A percentile compares a stretch with the other conserved stretches of the same genome.
Evolutionary conservation across 2,329 filamentous ascomycete species (phyloP).

Genomic region (Penicillium sp.): DNA sequence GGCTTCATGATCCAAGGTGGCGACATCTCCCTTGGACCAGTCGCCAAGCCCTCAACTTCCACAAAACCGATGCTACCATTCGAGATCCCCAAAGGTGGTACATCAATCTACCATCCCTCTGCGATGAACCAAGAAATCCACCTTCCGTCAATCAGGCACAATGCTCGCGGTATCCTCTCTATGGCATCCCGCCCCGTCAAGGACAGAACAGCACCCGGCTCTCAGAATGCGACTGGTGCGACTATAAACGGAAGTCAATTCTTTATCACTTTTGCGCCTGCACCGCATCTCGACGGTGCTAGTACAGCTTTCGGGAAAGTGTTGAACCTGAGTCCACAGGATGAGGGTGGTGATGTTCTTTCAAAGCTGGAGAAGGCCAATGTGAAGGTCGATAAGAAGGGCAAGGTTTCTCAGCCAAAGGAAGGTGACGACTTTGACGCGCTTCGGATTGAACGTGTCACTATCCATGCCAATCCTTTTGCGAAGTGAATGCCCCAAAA

Average conservation of each 20-base stretch:
- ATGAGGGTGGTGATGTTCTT: slow-evolving; percentile 46
- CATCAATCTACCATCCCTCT: slow-evolving; percentile 53
- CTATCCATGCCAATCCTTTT: slow-evolving; percentile 65
- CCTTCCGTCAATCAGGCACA: slow-evolving; percentile 56
- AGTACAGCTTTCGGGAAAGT: slow-evolving; percentile 67
- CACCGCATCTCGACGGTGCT: slow-evolving; percentile 64
- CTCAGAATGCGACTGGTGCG: slow-evolving; percentile 39
- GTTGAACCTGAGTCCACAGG: slow-evolving; percentile 44
- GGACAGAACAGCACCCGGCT: slow-evolving; percentile 47
- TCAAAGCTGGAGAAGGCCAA: slow-evolving; percentile 59
- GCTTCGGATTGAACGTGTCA: slow-evolving; percentile 56
- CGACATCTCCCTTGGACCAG: slow-evolving; percentile 48
- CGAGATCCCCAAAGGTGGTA: slow-evolving; percentile 55
- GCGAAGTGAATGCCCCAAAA: slow-evolving; percentile 48
- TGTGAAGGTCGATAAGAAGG: slow-evolving; percentile 63
- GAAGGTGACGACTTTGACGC: slow-evolving; percentile 47
- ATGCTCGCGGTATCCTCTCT: slow-evolving; percentile 57
- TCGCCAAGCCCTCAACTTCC: slow-evolving; percentile 44
- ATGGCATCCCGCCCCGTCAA: slow-evolving; percentile 58
- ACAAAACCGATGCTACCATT: slow-evolving; percentile 44
- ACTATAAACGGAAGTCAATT: slow-evolving; percentile 61
- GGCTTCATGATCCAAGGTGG: slow-evolving; percentile 66
- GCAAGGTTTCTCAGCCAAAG: slow-evolving; percentile 51
- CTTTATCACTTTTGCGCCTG: slow-evolving; percentile 62
- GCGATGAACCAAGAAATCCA: slow-evolving; percentile 64